phyloP scores from a whole-genome alignment of 1,284 basidiomycete species.

The Sanghuangporus baumii region DNA sequence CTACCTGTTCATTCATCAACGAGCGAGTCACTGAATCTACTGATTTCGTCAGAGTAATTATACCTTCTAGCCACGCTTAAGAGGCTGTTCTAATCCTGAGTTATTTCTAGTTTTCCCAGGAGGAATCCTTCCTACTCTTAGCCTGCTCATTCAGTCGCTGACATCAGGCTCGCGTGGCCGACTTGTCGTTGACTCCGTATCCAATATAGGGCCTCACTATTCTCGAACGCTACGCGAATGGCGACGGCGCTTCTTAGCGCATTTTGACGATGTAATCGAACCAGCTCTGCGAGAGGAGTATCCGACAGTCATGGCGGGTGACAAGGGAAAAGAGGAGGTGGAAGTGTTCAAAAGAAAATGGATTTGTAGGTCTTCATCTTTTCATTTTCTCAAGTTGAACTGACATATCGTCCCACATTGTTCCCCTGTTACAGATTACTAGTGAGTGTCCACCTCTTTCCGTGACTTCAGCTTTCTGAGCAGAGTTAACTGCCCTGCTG shows the following conservation, averaged over 20 bases:
- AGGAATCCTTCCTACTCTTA: conserved; percentile 67
- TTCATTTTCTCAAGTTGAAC: not conserved
- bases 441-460: conserved; percentile 27
- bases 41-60: conserved; percentile 21
- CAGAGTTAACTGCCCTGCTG: not conserved
- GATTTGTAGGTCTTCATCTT: conserved; percentile 52
- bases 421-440: conserved; percentile 32
- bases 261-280: conserved; percentile 59
- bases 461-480: too few relatives aligned
- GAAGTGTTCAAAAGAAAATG: conserved; percentile 78
- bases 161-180: conserved; percentile 49
- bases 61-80: not conserved
- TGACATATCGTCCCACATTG: not conserved
- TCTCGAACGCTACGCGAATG: conserved; percentile 81
- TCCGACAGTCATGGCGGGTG: conserved; percentile 41
- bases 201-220: conserved; percentile 82
- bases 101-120: conserved; percentile 64
- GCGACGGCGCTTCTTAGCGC: conserved; percentile 57
- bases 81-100: not conserved
- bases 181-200: conserved; percentile 65
- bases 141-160: conserved; percentile 54
- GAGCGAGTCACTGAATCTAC: not conserved
- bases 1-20: not conserved
- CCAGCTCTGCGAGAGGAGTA: conserved; percentile 62
- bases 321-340: conserved; percentile 48